Base-by-base conservation (phyloP, 2,329 filamentous ascomycete species). In the Emergomyces africanus region DNA sequence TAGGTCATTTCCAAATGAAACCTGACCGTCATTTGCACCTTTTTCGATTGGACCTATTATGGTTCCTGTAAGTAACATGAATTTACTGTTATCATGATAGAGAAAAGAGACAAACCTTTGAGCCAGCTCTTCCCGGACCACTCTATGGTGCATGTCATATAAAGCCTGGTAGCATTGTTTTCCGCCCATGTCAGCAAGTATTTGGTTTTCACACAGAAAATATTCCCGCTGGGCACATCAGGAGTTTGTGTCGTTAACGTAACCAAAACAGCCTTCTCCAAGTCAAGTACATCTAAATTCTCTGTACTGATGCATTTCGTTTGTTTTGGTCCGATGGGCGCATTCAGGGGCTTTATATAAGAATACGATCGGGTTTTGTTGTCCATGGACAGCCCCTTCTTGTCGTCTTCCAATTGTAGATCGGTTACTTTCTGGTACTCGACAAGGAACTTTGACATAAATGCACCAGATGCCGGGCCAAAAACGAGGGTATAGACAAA, bases 101-200 rank as follows among this genome's bases (percentile, higher is more conserved):
- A 54, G 30, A 50, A 41, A 15, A 5, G 9, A 5, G 62, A 69
- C 78, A 70, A 78, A 95, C 91, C 89, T 77, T 94, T 96, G 51
- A 99, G 77, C 94, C 94, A 99, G 77, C 91, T 96, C 79, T 97
- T 99, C 66, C 91, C 91, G 3, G 87, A 86, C 95, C 95, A 99
- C 69, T 99, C 95, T 49, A 96, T 88, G 1, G 85, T 87, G 71
- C 90, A 96, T 65, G 87, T 96, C 75, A 92, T 87, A 62, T 94
- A 84, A 35, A 99, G 76, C 33, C 90, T 83, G 0, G 95, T 99
- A 44, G 84, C 78, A 67, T 96, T 96, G 62, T 85, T 86, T 56
- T 94, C 85, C 3, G 86, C 90, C 94, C 94, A 99, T 57, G 89
- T 89, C 25, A 99, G 79, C 68, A 95, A 96, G 69, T 97, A 99